Conservation (phyloP, 2,329 filamentous ascomycete species). For the Periconia macrospinosa region DNA sequence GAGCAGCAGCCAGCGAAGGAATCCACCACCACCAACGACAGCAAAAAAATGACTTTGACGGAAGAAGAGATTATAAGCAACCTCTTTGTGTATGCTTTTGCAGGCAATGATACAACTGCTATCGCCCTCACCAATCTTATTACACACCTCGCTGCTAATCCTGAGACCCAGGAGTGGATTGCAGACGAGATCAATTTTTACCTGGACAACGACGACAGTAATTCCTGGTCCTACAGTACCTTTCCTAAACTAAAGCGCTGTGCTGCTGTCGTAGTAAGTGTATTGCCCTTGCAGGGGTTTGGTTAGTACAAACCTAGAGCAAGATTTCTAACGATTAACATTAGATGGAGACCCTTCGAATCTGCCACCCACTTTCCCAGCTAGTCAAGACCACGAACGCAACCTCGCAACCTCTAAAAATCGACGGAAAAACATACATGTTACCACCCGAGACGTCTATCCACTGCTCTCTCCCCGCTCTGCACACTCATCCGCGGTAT, state of each 20-base stretch:
- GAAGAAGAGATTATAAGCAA: conserved; percentile 42
- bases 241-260: conserved; percentile 50
- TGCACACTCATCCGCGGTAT: conserved; percentile 31
- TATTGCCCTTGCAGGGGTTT: too few relatives aligned
- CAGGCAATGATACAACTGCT: conserved; percentile 56
- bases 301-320: too few relatives aligned
- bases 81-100: conserved; percentile 53
- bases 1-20: not conserved
- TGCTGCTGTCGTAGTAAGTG: conserved; percentile 49
- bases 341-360: conserved; percentile 15
- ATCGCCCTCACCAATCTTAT: conserved; percentile 46
- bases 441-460: conserved; percentile 10
- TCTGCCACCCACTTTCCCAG: conserved; percentile 12
- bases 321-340: too few relatives aligned
- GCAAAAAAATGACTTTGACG: conserved; percentile 32
- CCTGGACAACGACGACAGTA: conserved; percentile 10
- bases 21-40: conserved; percentile 28
- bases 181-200: conserved; percentile 43
- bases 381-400: conserved; percentile 7
- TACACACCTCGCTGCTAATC: conserved; percentile 48
- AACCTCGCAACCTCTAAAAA: conserved; percentile 2
- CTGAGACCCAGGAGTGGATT: conserved; percentile 51
- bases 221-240: conserved; percentile 38
- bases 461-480: conserved; percentile 19
- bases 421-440: not conserved